These are phyloP conservation scores for Penicillium nordicum DNA, from an alignment of 2,329 filamentous ascomycete species.

Conservation along the genomic window DNA sequence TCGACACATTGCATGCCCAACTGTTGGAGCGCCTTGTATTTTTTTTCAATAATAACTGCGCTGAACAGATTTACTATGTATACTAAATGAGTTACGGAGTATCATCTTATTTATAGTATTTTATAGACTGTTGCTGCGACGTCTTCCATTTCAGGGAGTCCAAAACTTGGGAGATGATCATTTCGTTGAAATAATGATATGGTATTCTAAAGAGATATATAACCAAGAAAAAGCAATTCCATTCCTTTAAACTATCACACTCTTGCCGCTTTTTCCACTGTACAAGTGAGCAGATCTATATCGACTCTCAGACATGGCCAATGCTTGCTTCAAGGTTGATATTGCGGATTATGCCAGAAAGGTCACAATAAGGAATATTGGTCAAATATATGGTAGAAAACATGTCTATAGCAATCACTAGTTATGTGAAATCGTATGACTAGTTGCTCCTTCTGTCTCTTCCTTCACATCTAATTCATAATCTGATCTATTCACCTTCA, in stretches of 20 bases:
- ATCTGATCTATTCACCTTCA: not conserved
- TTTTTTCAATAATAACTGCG: not conserved
- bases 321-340: not conserved
- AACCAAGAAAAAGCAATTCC: not conserved
- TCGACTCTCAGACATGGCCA: not conserved
- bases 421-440: not conserved
- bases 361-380: no score
- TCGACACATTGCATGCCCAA: conserved; percentile 25
- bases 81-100: not conserved
- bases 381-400: no score
- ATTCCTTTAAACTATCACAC: not conserved
- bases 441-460: not conserved
- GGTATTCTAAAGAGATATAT: not conserved
- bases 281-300: no score
- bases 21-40: conserved; percentile 8
- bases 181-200: not conserved
- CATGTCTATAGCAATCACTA: no score
- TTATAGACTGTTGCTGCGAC: not conserved
- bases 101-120: not conserved
- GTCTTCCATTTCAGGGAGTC: not conserved
- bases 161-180: not conserved
- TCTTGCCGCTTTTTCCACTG: not conserved
- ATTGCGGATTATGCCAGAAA: not conserved
- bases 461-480: not conserved
- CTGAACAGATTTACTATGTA: no score